Evolutionary conservation across 495 filamentous ascomycete genomes (phyloP).

Genomic region (Tuber melanosporum): DNA sequence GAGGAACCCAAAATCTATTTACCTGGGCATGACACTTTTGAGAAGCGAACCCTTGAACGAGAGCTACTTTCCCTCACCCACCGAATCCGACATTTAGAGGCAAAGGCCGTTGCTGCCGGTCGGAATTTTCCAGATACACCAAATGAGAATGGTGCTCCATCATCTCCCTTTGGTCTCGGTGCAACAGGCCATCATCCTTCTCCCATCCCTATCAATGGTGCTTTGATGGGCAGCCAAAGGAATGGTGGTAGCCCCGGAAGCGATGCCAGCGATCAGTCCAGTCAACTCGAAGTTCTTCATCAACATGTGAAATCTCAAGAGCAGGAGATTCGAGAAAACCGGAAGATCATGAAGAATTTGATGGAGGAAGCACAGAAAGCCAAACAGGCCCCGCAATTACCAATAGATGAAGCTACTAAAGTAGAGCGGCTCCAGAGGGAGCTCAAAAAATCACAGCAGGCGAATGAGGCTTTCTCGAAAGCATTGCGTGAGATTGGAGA

Average conservation of each 20-base stretch:
- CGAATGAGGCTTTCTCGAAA: constrained; percentile 98
- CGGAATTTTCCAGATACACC: constrained; percentile 41
- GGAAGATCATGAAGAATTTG: constrained; percentile 47
- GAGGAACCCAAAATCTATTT: constrained; percentile 43
- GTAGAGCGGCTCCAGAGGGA: constrained; percentile 75
- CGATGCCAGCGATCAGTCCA: constrained; percentile 38
- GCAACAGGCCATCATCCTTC: constrained; percentile 37
- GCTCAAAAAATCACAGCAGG: constrained; percentile 91
- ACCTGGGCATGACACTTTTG: constrained; percentile 47
- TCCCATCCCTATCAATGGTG: constrained; percentile 38
- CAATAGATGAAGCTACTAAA: constrained; percentile 50
- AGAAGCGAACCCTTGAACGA: constrained; percentile 47
- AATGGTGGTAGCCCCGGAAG: constrained; percentile 38
- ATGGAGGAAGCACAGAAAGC: constrained; percentile 58
- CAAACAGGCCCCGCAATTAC: constrained; percentile 54
- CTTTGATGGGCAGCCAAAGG: constrained; percentile 30
- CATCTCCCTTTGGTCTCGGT: constrained; percentile 40
- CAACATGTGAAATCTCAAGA: constrained; percentile 51
- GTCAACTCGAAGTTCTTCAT: constrained; percentile 48
- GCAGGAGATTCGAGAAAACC: constrained; percentile 45
- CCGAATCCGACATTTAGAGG: constrained; percentile 48
- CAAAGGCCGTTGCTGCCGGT: constrained; percentile 44
- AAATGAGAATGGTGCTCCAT: constrained; percentile 41
- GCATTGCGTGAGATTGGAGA: constrained; percentile 92
- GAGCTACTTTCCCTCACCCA: constrained; percentile 47